These are phyloP conservation scores for Zygosaccharomyces pseudorouxii DNA, from an alignment of 805 yeast genomes.

Conservation along the genomic window DNA sequence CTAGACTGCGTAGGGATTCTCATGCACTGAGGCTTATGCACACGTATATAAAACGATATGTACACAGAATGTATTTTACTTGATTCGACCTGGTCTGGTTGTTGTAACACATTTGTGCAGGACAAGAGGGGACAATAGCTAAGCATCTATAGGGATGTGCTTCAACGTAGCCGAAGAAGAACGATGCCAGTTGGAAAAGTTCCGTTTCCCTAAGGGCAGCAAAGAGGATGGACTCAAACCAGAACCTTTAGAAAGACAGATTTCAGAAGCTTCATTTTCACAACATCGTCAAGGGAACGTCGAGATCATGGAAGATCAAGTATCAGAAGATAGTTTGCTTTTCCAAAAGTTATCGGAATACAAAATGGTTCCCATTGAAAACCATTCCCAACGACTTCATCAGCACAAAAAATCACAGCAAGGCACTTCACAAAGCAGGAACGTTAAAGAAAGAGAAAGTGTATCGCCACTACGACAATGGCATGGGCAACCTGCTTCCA, in stretches of 20 bases:
- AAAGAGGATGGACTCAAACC: background rate
- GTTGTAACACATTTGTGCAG: too few species aligned
- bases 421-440: background rate
- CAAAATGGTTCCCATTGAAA: background rate
- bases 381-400: background rate
- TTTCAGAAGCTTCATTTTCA: background rate
- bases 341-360: conserved; percentile 11
- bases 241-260: background rate
- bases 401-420: background rate
- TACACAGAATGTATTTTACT: too few species aligned
- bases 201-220: conserved; percentile 4
- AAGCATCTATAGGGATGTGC: background rate
- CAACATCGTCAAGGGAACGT: conserved; percentile 1
- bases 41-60: too few species aligned
- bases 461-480: conserved; percentile 4
- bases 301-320: conserved; percentile 5
- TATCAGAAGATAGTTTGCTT: conserved; percentile 11
- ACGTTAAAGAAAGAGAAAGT: background rate
- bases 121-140: background rate
- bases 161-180: background rate
- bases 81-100: too few species aligned
- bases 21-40: too few species aligned
- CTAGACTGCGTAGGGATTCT: too few species aligned
- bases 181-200: background rate
- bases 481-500: background rate